Percentiles rank a stretch among this genome's conserved stretches.
phyloP scores from a whole-genome alignment of 768 basidiomycete genomes.

The Astraeus odoratus region DNA sequence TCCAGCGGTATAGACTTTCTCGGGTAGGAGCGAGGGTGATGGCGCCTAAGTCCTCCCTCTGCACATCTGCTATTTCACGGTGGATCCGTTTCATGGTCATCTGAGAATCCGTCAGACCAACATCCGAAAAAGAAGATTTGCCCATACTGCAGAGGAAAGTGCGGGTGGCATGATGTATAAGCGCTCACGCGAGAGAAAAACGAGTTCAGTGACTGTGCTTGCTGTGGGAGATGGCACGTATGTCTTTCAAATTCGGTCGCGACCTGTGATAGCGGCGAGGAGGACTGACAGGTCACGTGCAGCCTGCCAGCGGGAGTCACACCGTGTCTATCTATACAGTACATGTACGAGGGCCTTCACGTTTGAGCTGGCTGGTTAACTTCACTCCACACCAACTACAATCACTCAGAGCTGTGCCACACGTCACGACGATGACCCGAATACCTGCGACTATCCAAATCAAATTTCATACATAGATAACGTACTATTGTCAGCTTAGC shows the following conservation, averaged over 20 bases:
- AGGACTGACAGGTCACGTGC: conserved; percentile 7
- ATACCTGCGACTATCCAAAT: conserved; percentile 33
- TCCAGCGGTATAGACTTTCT: conserved; percentile 66
- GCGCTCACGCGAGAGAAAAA: neutral
- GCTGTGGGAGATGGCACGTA: too few species aligned
- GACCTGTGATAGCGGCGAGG: neutral
- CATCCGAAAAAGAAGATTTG: neutral
- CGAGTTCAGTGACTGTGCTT: too few species aligned
- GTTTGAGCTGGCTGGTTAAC: too few species aligned
- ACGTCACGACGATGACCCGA: conserved; percentile 54
- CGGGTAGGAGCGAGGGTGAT: conserved; percentile 64
- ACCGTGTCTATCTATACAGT: neutral
- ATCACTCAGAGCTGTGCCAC: too few species aligned
- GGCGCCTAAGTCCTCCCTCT: conserved; percentile 75
- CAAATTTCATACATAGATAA: neutral
- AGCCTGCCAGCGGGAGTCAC: conserved; percentile 2
- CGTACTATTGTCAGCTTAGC: too few species aligned
- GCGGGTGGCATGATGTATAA: conserved; percentile 17
- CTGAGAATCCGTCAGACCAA: conserved; percentile 21
- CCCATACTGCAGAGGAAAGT: conserved; percentile 19
- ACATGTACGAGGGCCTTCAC: too few species aligned
- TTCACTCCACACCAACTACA: neutral
- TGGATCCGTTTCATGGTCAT: conserved; percentile 78
- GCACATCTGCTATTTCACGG: conserved; percentile 71
- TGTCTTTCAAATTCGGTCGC: too few species aligned